Base-by-base conservation (phyloP, 2,329 filamentous ascomycete genomes). In the Pestalotiopsis fici region DNA sequence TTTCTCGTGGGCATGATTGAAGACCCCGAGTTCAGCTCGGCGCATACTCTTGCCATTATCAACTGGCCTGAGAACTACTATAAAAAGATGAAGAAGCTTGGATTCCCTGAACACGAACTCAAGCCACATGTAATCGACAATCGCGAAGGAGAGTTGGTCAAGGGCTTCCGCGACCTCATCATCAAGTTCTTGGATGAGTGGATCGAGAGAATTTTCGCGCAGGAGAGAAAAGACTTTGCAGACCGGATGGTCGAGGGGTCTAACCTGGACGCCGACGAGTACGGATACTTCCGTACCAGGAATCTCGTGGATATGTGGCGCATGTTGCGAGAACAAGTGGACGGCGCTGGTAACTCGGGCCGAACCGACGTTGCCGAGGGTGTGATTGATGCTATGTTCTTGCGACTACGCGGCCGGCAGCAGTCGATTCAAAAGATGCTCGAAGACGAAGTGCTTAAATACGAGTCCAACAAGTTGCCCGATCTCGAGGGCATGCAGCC, bases 11-110 rank as follows among this genome's bases (percentile, higher is more conserved):
- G 85, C 28, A 89, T 94, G 77, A 91, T 98, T 68, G 92, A 98
- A 73, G 93, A 97, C 74, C 88, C 92, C 1, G 90, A 94, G 64
- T 87, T 94, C n/a, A 93, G 90, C 59, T 95, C 95, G 0, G 91
- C 92, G 25, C 94, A 97, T 76, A 92, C 96, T 73, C 88, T 99
- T 23, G 91, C 94, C 70, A 97, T 99, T 72, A 91, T 98, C 74
- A 92, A 97, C 76, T 99, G 95, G 91, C 93, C 93, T 4, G 93
- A 97, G 70, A 96, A 95, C 77, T 99, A 99, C 83, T 97, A 98
- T 81, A 88, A 91, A 75, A 98, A 97, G 82, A 98, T 99, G 94
- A 86, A 86, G 75, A 97, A 97, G 80, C 87, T 99, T 21, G 94
- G 95, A 28, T 91, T 95, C 80, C 83, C 87, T 35, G 87, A 91